Evolutionary conservation across 164 flowering plant species (phyloP), one percentile per base, ranked within the genome.

Genomic region (Annona squamosa): DNA sequence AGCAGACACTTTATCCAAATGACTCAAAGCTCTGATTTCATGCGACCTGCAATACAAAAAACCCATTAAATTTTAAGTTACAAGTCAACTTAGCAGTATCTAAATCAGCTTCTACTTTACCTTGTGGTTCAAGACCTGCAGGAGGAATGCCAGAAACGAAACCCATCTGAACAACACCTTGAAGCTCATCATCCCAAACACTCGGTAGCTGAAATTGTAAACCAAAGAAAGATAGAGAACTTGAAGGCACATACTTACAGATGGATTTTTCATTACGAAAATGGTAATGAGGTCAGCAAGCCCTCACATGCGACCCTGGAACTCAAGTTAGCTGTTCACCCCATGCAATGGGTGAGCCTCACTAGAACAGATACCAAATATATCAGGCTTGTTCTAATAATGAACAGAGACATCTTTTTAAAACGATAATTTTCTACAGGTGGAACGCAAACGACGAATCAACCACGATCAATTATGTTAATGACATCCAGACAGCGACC

Each of bases 111-210:
- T 62, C 61, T 47, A 57, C 65, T n/a, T 73, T 85, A 91, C 91
- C 94, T 76, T 84, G 84, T 56, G 77, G 75, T 73, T 86, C 90
- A 73, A 84, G 78, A 79, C 75, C 85, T 81, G 81, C 84, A 13
- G 79, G 76, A 5, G 87, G 78, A n/a, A 84, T 75, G 72, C 76
- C 79, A n/a, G 93, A 72, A 71, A 85, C 85, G 43, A 79, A 89
- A n/a, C 91, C 97, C 92, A 86, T 87, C 71, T 91, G 91, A 67
- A 87, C 75, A 76, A 89, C 74, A 68, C 77, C 77, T 75, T 92
- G 97, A 41, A 92, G 83, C 66, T 92, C 97, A 76, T 72, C 84
- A 73, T 91, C 86, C 87, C 91, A 83, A 4, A 74, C 71, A 69
- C 66, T 52, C 5, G 76, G 68, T 52, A 74, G 67, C 82, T 82